Percentiles rank a stretch among this genome's conserved stretches.
Conservation (phyloP, 1,284 basidiomycete species). For the Melampsora larici-populina region DNA sequence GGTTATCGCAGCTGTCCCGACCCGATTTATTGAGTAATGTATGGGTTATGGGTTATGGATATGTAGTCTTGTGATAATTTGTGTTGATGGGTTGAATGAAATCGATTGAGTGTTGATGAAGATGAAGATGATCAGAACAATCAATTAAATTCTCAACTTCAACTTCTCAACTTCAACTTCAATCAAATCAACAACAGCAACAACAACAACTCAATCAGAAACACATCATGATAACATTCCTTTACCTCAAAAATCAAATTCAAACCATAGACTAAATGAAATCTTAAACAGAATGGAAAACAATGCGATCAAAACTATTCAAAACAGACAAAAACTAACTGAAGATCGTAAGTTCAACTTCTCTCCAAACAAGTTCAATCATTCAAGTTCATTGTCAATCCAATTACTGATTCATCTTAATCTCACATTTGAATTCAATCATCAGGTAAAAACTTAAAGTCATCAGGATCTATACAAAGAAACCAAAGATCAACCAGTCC, state of each 20-base stretch:
- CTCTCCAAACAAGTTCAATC: neutral
- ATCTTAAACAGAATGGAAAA: neutral
- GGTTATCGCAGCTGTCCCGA: too few relatives aligned
- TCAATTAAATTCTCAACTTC: neutral
- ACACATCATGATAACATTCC: neutral
- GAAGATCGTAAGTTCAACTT: neutral
- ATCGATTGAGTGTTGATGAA: too few relatives aligned
- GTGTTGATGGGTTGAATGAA: neutral
- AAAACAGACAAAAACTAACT: neutral
- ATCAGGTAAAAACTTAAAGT: conserved; percentile 65
- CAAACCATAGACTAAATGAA: neutral
- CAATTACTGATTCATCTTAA: too few relatives aligned
- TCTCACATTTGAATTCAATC: too few relatives aligned
- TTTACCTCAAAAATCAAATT: neutral
- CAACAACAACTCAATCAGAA: neutral
- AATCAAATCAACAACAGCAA: neutral
- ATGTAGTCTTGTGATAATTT: neutral
- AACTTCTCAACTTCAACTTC: neutral
- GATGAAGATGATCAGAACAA: too few relatives aligned
- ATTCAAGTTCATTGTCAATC: too few relatives aligned
- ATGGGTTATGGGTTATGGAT: neutral
- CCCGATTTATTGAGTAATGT: too few relatives aligned
- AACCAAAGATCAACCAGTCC: conserved; percentile 70
- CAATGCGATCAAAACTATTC: neutral
- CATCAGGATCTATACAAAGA: conserved; percentile 74